phyloP scores from a whole-genome alignment of 1,139 yeast species.

The Hansenula sp. region DNA sequence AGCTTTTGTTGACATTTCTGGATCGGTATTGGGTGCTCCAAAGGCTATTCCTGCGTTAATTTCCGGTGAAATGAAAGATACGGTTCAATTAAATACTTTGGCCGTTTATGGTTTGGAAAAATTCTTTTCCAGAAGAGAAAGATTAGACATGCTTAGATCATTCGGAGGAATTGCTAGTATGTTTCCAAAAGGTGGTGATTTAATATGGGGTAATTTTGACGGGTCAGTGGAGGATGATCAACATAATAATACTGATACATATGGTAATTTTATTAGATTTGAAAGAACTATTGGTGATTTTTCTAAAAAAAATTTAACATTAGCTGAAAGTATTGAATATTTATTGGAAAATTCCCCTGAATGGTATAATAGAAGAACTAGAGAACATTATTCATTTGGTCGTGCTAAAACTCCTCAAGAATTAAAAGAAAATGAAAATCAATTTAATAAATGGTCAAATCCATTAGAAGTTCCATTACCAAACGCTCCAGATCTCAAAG shows the following conservation, averaged over 20 bases:
- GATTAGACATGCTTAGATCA: slow-evolving; percentile 77
- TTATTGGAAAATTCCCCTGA: slow-evolving; percentile 61
- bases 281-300: slow-evolving; percentile 36
- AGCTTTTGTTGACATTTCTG: slow-evolving; percentile 81
- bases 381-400: slow-evolving; percentile 76
- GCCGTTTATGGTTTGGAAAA: slow-evolving; percentile 94
- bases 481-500: slow-evolving; percentile 86
- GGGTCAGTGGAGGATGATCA: slow-evolving; percentile 25
- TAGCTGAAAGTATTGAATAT: slow-evolving; percentile 62
- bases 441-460: slow-evolving; percentile 81
- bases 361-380: slow-evolving; percentile 67
- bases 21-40: slow-evolving; percentile 88
- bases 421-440: slow-evolving; percentile 56
- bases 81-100: slow-evolving; percentile 86
- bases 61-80: slow-evolving; percentile 97
- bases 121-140: slow-evolving; percentile 84
- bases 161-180: slow-evolving; percentile 95
- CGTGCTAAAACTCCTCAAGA: slow-evolving; percentile 57
- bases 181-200: slow-evolving; percentile 93
- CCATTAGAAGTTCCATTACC: slow-evolving; percentile 92
- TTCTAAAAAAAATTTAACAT: slow-evolving; percentile 54
- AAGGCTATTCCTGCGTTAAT: slow-evolving; percentile 86
- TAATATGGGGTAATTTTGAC: slow-evolving; percentile 71
- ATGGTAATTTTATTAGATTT: slow-evolving; percentile 76
- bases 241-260: slow-evolving; percentile 33